A percentile compares a stretch with the other conserved stretches of the same genome.
Conservation (phyloP, 257 asterid genomes). For the Plantago elongata region DNA sequence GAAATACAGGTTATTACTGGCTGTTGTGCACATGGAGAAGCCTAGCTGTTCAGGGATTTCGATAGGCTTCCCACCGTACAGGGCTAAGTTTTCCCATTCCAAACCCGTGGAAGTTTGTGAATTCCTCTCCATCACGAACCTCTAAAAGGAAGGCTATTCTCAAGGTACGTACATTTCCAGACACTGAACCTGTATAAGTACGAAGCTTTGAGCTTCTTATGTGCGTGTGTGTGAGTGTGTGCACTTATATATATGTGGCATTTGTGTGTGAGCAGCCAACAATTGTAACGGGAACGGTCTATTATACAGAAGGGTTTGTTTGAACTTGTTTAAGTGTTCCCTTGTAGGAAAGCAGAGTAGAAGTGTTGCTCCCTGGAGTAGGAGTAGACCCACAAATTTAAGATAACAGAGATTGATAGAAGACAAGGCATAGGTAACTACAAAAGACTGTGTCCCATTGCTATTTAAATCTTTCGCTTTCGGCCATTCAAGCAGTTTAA, state of each 20-base stretch:
- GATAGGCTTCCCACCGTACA: constrained; percentile 16
- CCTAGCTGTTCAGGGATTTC: constrained; percentile 10
- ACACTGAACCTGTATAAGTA: neutral
- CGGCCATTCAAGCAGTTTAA: constrained; percentile 12
- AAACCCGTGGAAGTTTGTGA: constrained; percentile 17
- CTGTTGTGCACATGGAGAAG: constrained; percentile 16
- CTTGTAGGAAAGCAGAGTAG: constrained; percentile 33
- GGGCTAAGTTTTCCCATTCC: constrained; percentile 31
- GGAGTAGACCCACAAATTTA: constrained; percentile 24
- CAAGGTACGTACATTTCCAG: neutral
- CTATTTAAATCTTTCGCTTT: constrained; percentile 22
- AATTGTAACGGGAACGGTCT: too few relatives aligned
- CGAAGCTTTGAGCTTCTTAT: neutral
- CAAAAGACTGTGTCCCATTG: constrained; percentile 17
- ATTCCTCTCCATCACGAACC: constrained; percentile 19
- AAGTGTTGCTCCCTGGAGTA: constrained; percentile 19
- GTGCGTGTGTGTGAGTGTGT: neutral
- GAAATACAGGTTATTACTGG: constrained; percentile 8
- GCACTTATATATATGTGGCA: neutral
- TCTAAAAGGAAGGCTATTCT: constrained; percentile 1
- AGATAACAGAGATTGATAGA: constrained; percentile 17
- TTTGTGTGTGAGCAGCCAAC: too few relatives aligned
- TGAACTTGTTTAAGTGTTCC: constrained; percentile 28
- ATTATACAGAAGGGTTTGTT: constrained; percentile 24
- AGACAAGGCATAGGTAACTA: constrained; percentile 18